These are phyloP conservation scores for Aspergillus brunneoviolaceus DNA, from an alignment of 2,329 filamentous ascomycete species.

Conservation along the genomic window DNA sequence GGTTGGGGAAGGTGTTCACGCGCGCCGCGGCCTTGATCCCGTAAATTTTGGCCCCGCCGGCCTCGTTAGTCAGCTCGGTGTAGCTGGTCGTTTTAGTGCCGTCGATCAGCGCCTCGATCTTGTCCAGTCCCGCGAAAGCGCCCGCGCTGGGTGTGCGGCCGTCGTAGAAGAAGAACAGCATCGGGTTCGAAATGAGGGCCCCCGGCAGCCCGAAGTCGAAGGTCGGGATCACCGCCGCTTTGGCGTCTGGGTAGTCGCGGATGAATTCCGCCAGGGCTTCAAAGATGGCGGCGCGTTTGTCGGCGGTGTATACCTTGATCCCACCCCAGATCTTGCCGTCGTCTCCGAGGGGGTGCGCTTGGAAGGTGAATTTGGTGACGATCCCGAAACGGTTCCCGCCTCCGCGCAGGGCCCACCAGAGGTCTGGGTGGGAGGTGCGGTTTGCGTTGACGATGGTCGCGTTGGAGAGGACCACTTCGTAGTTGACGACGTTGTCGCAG, in stretches of 20 bases:
- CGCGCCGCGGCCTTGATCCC: slow-evolving; percentile 11
- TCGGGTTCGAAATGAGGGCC: slow-evolving; percentile 6
- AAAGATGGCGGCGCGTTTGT: slow-evolving; percentile 9
- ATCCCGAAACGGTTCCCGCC: slow-evolving; percentile 15
- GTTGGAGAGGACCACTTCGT: slow-evolving; percentile 12
- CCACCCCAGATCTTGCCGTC: slow-evolving; percentile 11
- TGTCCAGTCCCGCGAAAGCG: slow-evolving; percentile 11
- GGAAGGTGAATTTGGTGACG: slow-evolving; percentile 16
- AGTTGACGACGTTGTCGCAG: slow-evolving; percentile 16
- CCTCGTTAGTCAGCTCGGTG: slow-evolving; percentile 6
- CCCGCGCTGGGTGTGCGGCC: slow-evolving; percentile 2
- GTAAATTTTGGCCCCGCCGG: slow-evolving; percentile 13
- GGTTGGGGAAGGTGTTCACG: slow-evolving; percentile 14
- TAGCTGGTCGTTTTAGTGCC: slow-evolving; percentile 7
- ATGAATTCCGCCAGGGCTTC: slow-evolving; percentile 5
- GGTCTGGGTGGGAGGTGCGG: slow-evolving; percentile 9
- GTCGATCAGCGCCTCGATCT: slow-evolving; percentile 9
- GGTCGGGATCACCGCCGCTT: slow-evolving; percentile 13
- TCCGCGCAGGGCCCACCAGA: slow-evolving; percentile 16
- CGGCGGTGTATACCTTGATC: slow-evolving; percentile 1
- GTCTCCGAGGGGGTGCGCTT: slow-evolving; percentile 9
- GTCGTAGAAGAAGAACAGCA: slow-evolving; percentile 17
- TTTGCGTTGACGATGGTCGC: slow-evolving; percentile 13
- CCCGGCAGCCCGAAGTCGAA: slow-evolving; percentile 11
- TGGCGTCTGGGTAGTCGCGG: slow-evolving; percentile 11